These are phyloP conservation scores for Colletotrichum australisinense DNA, from an alignment of 2,329 filamentous ascomycete genomes.

Conservation along the genomic window DNA sequence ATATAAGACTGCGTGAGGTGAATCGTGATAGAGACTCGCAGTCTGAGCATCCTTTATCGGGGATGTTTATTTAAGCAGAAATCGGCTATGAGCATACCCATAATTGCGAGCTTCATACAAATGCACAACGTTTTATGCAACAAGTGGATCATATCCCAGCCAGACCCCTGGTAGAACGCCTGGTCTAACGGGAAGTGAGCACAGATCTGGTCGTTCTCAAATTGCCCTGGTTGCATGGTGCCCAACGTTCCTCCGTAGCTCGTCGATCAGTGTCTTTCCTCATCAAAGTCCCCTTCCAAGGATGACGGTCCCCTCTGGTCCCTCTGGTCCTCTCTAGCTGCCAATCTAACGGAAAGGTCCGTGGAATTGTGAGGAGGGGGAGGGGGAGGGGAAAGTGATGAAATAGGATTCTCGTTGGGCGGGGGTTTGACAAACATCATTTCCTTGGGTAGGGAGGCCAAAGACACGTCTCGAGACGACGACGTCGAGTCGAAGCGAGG, in stretches of 20 bases:
- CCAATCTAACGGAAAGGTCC: conserved; percentile 26
- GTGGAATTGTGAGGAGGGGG: conserved; percentile 14
- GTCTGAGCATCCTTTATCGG: background rate
- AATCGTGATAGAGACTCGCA: background rate
- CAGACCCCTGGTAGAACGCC: background rate
- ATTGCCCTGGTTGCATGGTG: conserved; percentile 12
- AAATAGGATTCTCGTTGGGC: conserved; percentile 28
- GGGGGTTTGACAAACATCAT: conserved; percentile 30
- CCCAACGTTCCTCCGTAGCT: conserved; percentile 25
- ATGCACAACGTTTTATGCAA: conserved; percentile 4
- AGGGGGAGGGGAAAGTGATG: conserved; percentile 12
- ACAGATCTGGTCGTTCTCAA: conserved; percentile 4
- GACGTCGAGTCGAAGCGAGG: background rate
- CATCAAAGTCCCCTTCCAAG: conserved; percentile 24
- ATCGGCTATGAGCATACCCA: background rate
- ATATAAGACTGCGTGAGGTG: background rate
- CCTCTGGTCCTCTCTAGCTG: background rate
- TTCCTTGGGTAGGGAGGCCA: conserved; percentile 20
- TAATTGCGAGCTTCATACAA: background rate
- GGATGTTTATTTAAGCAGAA: background rate
- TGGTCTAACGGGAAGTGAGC: background rate
- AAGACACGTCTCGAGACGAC: background rate
- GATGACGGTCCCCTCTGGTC: conserved; percentile 5
- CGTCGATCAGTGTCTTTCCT: conserved; percentile 24
- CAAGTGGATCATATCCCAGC: background rate